These are phyloP conservation scores for Alnus rubra DNA, from an alignment of 306 rosid genomes.

Conservation along the genomic window DNA sequence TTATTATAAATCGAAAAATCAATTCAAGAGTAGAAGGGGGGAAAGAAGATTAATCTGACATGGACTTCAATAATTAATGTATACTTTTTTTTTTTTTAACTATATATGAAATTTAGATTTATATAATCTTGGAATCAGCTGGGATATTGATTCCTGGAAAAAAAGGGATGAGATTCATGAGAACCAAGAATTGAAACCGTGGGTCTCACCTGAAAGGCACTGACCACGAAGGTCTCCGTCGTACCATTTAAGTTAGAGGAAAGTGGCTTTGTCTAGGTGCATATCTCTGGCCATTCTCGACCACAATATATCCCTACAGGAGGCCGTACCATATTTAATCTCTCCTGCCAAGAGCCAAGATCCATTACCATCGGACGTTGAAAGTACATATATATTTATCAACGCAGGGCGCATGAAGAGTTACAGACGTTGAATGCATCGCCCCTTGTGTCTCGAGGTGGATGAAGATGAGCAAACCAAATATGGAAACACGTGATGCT, in stretches of 20 bases:
- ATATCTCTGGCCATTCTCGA: conserved; percentile 6
- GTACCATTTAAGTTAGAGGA: conserved; percentile 31
- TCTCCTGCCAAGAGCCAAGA: conserved; percentile 11
- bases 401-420: conserved; percentile 43
- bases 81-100: too few relatives aligned
- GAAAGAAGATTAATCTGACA: too few relatives aligned
- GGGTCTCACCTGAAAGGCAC: conserved; percentile 29
- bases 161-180: too few relatives aligned
- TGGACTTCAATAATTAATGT: too few relatives aligned
- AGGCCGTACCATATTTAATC: conserved; percentile 47
- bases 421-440: conserved; percentile 34
- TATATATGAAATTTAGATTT: too few relatives aligned
- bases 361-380: conserved; percentile 38
- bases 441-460: conserved; percentile 39
- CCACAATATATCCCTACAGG: background rate
- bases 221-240: conserved; percentile 32
- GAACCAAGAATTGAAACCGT: conserved; percentile 22
- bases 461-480: conserved; percentile 47
- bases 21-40: too few relatives aligned
- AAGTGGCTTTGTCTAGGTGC: conserved; percentile 17
- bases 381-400: conserved; percentile 30
- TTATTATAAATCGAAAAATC: too few relatives aligned
- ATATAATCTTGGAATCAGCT: background rate
- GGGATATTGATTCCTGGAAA: too few relatives aligned
- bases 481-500: conserved; percentile 48